phyloP scores from a whole-genome alignment of 345 rosid genomes.

The Microthlaspi erraticum region DNA sequence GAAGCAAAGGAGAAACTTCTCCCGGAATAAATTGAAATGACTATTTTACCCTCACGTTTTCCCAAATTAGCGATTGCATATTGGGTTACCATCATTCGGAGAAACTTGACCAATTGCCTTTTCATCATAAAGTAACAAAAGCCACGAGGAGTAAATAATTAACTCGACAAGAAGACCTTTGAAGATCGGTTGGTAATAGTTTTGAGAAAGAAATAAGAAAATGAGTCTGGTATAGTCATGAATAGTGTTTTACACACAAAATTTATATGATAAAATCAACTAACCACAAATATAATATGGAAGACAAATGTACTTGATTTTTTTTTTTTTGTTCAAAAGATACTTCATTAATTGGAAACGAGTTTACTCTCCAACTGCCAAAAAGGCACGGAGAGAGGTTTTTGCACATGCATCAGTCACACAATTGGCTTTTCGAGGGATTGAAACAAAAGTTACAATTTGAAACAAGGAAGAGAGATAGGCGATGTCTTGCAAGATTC shows the following conservation, averaged over 20 bases:
- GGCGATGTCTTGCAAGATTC: too few species aligned
- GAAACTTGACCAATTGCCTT: conserved; percentile 28
- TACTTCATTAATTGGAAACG: too few species aligned
- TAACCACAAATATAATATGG: conserved; percentile 7
- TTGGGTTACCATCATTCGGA: background rate
- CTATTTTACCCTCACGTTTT: conserved; percentile 17
- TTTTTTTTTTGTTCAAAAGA: too few species aligned
- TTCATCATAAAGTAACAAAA: background rate
- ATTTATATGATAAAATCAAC: background rate
- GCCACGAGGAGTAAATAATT: conserved; percentile 35
- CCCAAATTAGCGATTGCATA: background rate
- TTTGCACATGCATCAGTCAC: too few species aligned
- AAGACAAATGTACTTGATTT: conserved; percentile 23
- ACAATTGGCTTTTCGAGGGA: too few species aligned
- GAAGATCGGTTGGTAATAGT: conserved; percentile 41
- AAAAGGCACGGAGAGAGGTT: too few species aligned
- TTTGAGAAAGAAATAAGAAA: background rate
- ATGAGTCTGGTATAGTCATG: conserved; percentile 3
- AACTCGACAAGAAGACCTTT: conserved; percentile 9
- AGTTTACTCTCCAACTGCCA: too few species aligned
- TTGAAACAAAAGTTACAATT: too few species aligned
- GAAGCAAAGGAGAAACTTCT: conserved; percentile 26
- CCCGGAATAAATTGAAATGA: background rate
- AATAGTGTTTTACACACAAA: background rate
- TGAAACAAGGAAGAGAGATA: too few species aligned